Conservation (phyloP, 1,139 yeast species). For the Cylindricascospora bacillispora region DNA sequence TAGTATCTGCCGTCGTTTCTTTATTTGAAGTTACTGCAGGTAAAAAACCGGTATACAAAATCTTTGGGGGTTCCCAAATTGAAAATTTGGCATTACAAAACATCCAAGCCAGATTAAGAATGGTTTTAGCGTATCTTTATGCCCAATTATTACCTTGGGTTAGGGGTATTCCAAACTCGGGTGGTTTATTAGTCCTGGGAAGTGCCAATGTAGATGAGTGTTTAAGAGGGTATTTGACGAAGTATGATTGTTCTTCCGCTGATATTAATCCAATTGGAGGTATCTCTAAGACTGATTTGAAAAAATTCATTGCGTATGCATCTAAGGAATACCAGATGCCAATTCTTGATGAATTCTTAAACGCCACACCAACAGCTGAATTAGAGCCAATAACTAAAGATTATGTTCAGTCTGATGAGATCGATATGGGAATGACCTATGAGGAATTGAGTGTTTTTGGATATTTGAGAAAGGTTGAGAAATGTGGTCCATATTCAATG, state of each 20-base stretch:
- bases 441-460: slow-evolving; percentile 90
- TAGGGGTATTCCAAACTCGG: slow-evolving; percentile 41
- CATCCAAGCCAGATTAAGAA: slow-evolving; percentile 88
- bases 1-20: slow-evolving; percentile 60
- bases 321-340: slow-evolving; percentile 58
- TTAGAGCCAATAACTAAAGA: slow-evolving; percentile 87
- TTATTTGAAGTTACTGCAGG: slow-evolving; percentile 87
- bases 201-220: slow-evolving; percentile 98
- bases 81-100: slow-evolving; percentile 92
- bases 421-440: slow-evolving; percentile 96
- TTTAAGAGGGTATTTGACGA: slow-evolving; percentile 85
- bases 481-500: slow-evolving; percentile 95
- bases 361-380: slow-evolving; percentile 96
- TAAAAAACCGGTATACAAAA: slow-evolving; percentile 71
- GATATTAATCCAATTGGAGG: slow-evolving; percentile 98
- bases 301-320: slow-evolving; percentile 75
- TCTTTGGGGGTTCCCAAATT: slow-evolving; percentile 84
- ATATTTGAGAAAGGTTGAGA: slow-evolving; percentile 77
- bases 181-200: slow-evolving; percentile 80
- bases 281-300: slow-evolving; percentile 84
- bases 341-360: slow-evolving; percentile 59
- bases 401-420: slow-evolving; percentile 92
- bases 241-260: slow-evolving; percentile 93
- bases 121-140: slow-evolving; percentile 86
- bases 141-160: slow-evolving; percentile 96